These are phyloP conservation scores for Phytophthora constricta DNA, from an alignment of 352 stramenopile genomes.

Conservation along the genomic window DNA sequence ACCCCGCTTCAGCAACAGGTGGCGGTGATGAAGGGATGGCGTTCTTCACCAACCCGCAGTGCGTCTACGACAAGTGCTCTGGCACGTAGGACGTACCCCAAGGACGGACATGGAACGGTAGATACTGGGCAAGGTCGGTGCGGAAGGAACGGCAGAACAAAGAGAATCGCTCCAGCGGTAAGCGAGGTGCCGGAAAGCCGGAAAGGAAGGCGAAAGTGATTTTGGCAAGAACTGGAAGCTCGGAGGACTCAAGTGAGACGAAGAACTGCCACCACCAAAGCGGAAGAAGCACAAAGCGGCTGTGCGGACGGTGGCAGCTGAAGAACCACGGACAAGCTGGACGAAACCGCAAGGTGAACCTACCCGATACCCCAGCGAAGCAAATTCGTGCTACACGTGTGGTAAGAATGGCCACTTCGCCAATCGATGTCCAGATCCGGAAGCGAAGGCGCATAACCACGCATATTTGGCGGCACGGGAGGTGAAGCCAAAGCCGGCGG, in stretches of 20 bases:
- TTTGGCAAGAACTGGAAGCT: too few relatives aligned
- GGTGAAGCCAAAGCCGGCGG: not conserved
- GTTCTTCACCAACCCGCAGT: slow-evolving; percentile 8
- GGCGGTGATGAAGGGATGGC: slow-evolving; percentile 2
- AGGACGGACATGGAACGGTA: slow-evolving; percentile 2
- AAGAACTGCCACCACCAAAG: not conserved
- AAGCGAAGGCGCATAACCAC: not conserved
- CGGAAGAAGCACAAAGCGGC: not conserved
- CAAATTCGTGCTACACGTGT: not conserved
- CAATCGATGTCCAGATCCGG: not conserved
- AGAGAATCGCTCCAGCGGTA: too few relatives aligned
- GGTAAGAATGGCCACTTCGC: slow-evolving; percentile 3
- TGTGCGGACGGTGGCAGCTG: not conserved
- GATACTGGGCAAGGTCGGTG: not conserved
- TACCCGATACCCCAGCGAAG: not conserved
- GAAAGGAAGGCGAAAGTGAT: not conserved
- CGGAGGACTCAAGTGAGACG: not conserved
- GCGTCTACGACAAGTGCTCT: not conserved
- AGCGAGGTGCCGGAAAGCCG: not conserved
- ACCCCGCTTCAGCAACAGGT: too few relatives aligned
- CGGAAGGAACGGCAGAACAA: not conserved
- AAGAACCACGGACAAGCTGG: not conserved
- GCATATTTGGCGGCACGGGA: not conserved
- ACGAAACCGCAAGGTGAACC: too few relatives aligned
- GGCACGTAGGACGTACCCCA: not conserved